Percentiles rank a stretch among this genome's conserved stretches.
Conservation (phyloP, 768 basidiomycete genomes). For the Daedaleopsis sinensis region DNA sequence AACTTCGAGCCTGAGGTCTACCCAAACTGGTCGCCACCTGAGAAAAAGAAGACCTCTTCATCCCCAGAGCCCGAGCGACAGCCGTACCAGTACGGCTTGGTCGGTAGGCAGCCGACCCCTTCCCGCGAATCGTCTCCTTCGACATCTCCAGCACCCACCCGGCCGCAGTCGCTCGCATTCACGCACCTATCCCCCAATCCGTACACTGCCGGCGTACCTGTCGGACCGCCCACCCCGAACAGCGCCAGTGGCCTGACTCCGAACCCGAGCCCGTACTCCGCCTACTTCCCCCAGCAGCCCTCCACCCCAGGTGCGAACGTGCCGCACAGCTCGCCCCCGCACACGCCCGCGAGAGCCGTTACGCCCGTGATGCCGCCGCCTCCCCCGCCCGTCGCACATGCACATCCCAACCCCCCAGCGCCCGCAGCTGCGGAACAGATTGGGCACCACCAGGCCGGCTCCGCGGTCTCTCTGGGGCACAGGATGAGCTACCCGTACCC, state of each 20-base stretch:
- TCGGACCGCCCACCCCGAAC: background rate
- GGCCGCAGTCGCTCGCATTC: slow-evolving; percentile 17
- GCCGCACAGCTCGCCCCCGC: background rate
- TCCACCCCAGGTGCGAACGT: background rate
- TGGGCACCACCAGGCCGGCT: slow-evolving; percentile 1
- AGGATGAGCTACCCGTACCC: slow-evolving; percentile 20
- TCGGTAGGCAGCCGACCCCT: slow-evolving; percentile 39
- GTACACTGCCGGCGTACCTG: slow-evolving; percentile 6
- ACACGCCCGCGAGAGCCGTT: slow-evolving; percentile 8
- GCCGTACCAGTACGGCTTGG: slow-evolving; percentile 66
- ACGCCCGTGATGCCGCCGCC: slow-evolving; percentile 6
- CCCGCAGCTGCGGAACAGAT: background rate
- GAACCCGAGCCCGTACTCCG: slow-evolving; percentile 4
- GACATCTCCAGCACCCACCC: slow-evolving; percentile 16
- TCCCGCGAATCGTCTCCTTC: slow-evolving; percentile 14
- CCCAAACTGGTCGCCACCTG: background rate
- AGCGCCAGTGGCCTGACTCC: background rate
- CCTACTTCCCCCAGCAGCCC: background rate
- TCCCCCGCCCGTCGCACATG: background rate
- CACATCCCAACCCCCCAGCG: background rate
- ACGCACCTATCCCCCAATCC: slow-evolving; percentile 5
- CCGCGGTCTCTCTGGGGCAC: slow-evolving; percentile 17
- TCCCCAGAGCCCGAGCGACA: slow-evolving; percentile 44
- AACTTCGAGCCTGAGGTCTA: slow-evolving; percentile 12
- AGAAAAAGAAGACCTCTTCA: background rate